Base-by-base conservation (phyloP, 768 basidiomycete species). In the Naganishia kalamii region DNA sequence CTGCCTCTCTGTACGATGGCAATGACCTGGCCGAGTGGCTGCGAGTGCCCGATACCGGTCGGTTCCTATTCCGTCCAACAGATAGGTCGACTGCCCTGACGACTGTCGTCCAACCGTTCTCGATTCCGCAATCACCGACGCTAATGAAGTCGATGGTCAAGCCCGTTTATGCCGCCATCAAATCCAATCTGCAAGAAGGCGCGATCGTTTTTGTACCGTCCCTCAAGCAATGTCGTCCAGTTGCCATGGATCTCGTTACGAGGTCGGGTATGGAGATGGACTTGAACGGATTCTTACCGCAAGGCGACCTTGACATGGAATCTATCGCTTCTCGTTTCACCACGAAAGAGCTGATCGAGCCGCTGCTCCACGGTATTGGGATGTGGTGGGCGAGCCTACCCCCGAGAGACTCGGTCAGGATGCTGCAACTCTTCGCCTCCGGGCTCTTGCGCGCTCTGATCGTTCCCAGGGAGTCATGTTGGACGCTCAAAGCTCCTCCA, bases 61-160 rank as follows among this genome's bases (percentile, higher is more conserved):
- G 88, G 44, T 86, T 87, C 75, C 85, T 84, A 74, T 96, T 99
- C 82, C 82, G 84, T 6, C 88, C 93, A 1, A 84, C 81, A 46
- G 88, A 91, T 71, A 86, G 93, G 40, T 89, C 91, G 65, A 88
- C 90, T 70, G 83, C 90, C 0, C 79, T 98, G 21, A 80, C 81
- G 8, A 82, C 85, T 32, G 83, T 83, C 19, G 83, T 85, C 13
- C 86, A 88, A 62, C 83, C 90, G 0, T 97, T 94, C 79, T 87
- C 86, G 19, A 88, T 92, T 48, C 85, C 91, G 0, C 86, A 92
- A 71, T 96, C 93, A 4, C 83, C 88, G 0, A 86, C 90, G 0
- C 81, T 98, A 21, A 87, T 92, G 79, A 93, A 92, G 72, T 84
- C 87, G 1, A 96, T 98, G 87, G 85, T 88, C 50, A 93, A 91